Base-by-base conservation (phyloP, 371 early-diverging fungal genomes). In the Lichtheimia hyalospora region DNA sequence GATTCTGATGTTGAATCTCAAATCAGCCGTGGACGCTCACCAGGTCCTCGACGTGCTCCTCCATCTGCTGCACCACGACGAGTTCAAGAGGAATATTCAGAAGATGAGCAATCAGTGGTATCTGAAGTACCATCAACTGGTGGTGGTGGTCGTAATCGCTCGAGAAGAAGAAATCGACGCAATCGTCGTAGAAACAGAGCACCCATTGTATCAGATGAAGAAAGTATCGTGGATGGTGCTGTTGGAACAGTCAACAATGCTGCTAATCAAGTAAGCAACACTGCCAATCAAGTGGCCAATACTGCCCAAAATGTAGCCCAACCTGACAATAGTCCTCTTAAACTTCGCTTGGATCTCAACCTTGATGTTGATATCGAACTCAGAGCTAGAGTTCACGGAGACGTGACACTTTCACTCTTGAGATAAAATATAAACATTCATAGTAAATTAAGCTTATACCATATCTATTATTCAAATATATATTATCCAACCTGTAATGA, bases 341-440 rank as follows among this genome's bases (percentile, higher is more conserved):
- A 68, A 52, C 57, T 71, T 18, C 71, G 72, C 49, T 58, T 72
- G 39, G 72, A 72, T 51, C 63, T 72, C 23, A 72, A 72, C 46
- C 44, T 72, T 10, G 72, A 72, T n/a, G 68, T 72, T 20, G 72
- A 72, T 40, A 69, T 72, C 16, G 64, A 66, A 44, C 51, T 72
- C 14, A 66, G 68, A 20, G 72, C 72, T 12, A 53, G 60, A 20
- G 66, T 72, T 3, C 72, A 69, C 59, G 72, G 71, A 60, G 73
- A 72, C 69, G 64, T 72, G 14, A 72, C 73, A 20, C 52, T 72
- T 5, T 61, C 73, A 14, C 67, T 72, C 27, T 48, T 72, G 24
- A 54, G 59, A 49, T 67, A 60, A 60, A 44, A 10, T 14, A 34
- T 34, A 60, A 44, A 10, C 10, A 34, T 34, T 10, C 34, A 4